Evolutionary conservation across 2,329 filamentous ascomycete species (phyloP).

Genomic region (Colletotrichum noveboracense): DNA sequence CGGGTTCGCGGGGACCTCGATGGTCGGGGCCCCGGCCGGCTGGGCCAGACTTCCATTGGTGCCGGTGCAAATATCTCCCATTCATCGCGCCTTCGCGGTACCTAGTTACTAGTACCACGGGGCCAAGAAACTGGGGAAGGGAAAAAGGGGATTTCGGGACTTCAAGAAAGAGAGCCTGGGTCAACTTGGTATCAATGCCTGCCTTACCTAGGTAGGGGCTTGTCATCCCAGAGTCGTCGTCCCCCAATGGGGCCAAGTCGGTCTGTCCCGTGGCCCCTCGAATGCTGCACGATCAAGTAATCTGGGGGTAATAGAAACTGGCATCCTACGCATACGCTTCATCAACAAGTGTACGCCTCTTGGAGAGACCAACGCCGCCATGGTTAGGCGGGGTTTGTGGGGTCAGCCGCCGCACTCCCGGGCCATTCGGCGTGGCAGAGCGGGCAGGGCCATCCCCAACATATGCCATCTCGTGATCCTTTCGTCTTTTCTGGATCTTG

Average conservation of each 20-base stretch:
- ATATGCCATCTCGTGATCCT: constrained; percentile 17
- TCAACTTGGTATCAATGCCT: neutral
- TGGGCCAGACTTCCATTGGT: neutral
- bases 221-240: neutral
- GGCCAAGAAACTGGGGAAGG: neutral
- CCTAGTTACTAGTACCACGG: neutral
- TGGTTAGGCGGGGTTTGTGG: constrained; percentile 12
- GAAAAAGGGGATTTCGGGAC: neutral
- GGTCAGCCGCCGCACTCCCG: constrained; percentile 19
- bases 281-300: constrained; percentile 25
- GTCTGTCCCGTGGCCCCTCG: constrained; percentile 21
- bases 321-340: neutral
- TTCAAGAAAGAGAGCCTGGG: neutral
- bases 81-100: neutral
- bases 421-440: constrained; percentile 9
- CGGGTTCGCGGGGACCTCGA: constrained; percentile 14
- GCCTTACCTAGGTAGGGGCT: neutral
- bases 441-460: constrained; percentile 18
- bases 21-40: constrained; percentile 3
- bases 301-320: constrained; percentile 27
- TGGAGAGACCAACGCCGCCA: neutral
- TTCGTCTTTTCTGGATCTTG: neutral
- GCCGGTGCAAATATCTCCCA: neutral
- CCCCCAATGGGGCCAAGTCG: constrained; percentile 16
- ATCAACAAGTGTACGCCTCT: neutral